These are phyloP conservation scores for Coniella vitis DNA, from an alignment of 2,329 filamentous ascomycete species.

Conservation along the genomic window DNA sequence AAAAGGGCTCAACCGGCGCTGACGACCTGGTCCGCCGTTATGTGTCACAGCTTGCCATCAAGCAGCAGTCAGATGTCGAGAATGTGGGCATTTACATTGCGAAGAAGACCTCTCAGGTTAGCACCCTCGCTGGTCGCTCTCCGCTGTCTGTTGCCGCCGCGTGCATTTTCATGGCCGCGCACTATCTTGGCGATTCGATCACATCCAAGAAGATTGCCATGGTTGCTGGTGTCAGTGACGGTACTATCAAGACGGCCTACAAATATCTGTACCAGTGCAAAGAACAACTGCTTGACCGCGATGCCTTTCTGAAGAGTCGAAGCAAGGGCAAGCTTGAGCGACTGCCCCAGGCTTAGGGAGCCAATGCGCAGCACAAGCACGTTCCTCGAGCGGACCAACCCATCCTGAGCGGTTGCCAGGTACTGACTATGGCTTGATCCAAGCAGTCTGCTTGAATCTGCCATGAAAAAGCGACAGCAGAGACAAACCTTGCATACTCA, in stretches of 20 bases:
- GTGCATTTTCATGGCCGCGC: slow-evolving; percentile 92
- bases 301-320: slow-evolving; percentile 14
- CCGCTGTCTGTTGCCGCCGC: slow-evolving; percentile 90
- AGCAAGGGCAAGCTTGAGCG: slow-evolving; percentile 65
- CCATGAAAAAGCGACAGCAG: not conserved
- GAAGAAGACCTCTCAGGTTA: slow-evolving; percentile 66
- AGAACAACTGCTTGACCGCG: slow-evolving; percentile 13
- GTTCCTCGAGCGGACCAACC: not conserved
- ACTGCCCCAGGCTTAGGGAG: slow-evolving; percentile 46
- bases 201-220: slow-evolving; percentile 79
- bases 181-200: slow-evolving; percentile 73
- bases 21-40: slow-evolving; percentile 83
- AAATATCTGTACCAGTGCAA: slow-evolving; percentile 67
- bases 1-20: slow-evolving; percentile 70
- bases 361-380: not conserved
- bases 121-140: slow-evolving; percentile 83
- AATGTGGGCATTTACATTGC: slow-evolving; percentile 76
- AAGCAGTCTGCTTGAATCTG: not conserved
- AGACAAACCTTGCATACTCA: not conserved
- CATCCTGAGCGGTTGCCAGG: too few relatives aligned
- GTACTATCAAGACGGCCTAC: slow-evolving; percentile 94
- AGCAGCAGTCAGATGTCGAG: slow-evolving; percentile 65
- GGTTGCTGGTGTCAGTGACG: slow-evolving; percentile 87
- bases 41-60: slow-evolving; percentile 73
- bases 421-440: not conserved